These are phyloP conservation scores for Dendrobium huoshanense DNA, from an alignment of 106 monocot species.

Conservation along the genomic window DNA sequence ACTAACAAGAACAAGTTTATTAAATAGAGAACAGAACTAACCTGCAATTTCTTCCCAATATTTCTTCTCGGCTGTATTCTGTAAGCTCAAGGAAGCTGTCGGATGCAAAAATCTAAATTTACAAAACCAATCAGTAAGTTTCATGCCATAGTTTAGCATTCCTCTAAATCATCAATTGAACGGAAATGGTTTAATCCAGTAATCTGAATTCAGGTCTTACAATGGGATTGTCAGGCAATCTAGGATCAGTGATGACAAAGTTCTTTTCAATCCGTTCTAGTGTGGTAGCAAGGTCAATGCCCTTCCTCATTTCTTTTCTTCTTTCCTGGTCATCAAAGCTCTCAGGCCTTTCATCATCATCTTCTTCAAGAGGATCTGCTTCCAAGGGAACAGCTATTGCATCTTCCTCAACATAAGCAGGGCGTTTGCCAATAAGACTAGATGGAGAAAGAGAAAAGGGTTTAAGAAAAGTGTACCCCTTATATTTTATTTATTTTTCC, in stretches of 20 bases:
- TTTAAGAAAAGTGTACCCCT: background rate
- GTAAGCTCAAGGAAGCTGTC: slow-evolving; percentile 93
- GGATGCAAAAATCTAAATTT: slow-evolving; percentile 88
- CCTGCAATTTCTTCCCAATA: slow-evolving; percentile 98
- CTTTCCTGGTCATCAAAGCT: slow-evolving; percentile 76
- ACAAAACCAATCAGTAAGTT: slow-evolving; percentile 6
- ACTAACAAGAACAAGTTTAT: background rate
- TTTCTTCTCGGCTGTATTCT: slow-evolving; percentile 94
- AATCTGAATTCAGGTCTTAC: slow-evolving; percentile 41
- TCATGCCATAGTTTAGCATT: background rate
- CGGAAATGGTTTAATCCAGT: background rate
- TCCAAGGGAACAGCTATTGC: slow-evolving; percentile 30
- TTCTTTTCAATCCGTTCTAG: slow-evolving; percentile 99
- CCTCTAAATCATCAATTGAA: background rate
- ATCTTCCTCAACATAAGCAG: slow-evolving; percentile 31
- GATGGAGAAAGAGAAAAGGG: slow-evolving; percentile 2
- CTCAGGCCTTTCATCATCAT: slow-evolving; percentile 80
- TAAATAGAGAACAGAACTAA: slow-evolving; percentile 12
- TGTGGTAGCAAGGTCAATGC: slow-evolving; percentile 95
- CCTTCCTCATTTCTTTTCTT: slow-evolving; percentile 96
- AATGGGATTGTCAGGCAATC: slow-evolving; percentile 98
- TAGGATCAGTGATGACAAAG: slow-evolving; percentile 98
- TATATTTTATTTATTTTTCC: background rate
- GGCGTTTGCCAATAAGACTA: slow-evolving; percentile 70
- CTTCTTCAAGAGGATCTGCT: slow-evolving; percentile 34